phyloP scores from a whole-genome alignment of 1,139 yeast species.

The Kodamaea suecica region DNA sequence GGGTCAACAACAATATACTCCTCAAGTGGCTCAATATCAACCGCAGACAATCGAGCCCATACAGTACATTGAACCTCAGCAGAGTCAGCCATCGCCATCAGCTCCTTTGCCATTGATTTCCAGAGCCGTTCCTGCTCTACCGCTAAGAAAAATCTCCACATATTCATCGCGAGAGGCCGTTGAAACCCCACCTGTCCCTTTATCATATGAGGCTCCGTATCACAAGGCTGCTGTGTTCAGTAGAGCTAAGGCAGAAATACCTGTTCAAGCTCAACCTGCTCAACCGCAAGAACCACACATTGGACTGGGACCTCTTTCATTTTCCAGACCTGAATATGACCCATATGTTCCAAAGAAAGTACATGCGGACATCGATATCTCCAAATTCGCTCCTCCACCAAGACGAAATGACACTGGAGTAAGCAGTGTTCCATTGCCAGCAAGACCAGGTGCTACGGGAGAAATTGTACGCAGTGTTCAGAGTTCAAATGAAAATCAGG shows the following conservation, averaged over 20 bases:
- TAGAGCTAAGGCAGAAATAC: neutral
- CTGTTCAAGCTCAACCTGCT: neutral
- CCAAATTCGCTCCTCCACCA: conserved; percentile 28
- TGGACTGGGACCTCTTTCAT: no score
- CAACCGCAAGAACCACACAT: neutral
- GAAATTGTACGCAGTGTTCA: neutral
- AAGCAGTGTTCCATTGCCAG: conserved; percentile 5
- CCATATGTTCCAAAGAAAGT: conserved; percentile 1
- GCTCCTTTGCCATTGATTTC: conserved; percentile 5
- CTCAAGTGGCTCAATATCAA: neutral
- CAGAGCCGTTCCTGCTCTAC: no score
- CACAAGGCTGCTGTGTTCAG: conserved; percentile 4
- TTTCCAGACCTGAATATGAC: conserved; percentile 1
- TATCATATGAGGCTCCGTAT: conserved; percentile 8
- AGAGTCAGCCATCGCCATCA: neutral
- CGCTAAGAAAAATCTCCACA: conserved; percentile 6
- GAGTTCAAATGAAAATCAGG: neutral
- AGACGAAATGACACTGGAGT: conserved; percentile 7
- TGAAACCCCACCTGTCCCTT: conserved; percentile 1
- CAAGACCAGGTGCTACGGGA: conserved; percentile 3
- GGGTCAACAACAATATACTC: no score
- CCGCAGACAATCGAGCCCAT: neutral
- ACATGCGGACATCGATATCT: neutral
- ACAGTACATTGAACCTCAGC: neutral
- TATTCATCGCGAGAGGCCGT: conserved; percentile 6